Evolutionary conservation across 1,284 basidiomycete species (phyloP).

Genomic region (Afroboletus lepidellus): DNA sequence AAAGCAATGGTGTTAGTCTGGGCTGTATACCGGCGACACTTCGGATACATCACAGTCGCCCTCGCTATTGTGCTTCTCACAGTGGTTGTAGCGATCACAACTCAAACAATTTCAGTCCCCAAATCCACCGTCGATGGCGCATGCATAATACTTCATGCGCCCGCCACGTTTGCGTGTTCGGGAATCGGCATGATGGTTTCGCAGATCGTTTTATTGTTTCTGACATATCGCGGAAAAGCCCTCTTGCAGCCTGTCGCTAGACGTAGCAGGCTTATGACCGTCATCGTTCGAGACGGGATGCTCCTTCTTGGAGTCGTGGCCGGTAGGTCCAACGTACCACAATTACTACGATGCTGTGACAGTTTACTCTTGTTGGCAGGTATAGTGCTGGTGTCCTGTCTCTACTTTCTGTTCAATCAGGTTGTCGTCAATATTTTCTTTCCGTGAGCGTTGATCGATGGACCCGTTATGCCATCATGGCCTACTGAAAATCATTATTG

Average conservation of each 20-base stretch:
- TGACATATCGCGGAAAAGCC: slow-evolving; percentile 20
- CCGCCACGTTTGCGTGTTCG: not conserved
- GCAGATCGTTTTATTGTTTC: slow-evolving; percentile 13
- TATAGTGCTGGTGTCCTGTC: not conserved
- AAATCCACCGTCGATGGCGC: slow-evolving; percentile 6
- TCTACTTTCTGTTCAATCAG: slow-evolving; percentile 11
- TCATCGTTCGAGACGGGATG: slow-evolving; percentile 21
- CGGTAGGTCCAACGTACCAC: slow-evolving; percentile 7
- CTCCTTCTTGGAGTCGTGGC: slow-evolving; percentile 10
- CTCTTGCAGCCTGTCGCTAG: slow-evolving; percentile 10
- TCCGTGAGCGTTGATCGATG: slow-evolving; percentile 14
- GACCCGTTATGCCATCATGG: not conserved
- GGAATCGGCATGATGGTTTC: slow-evolving; percentile 11
- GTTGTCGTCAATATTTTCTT: slow-evolving; percentile 16
- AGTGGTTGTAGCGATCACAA: not conserved
- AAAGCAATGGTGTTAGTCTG: slow-evolving; percentile 8
- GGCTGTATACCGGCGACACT: slow-evolving; percentile 12
- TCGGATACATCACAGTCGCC: slow-evolving; percentile 3
- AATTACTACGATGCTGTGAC: not conserved
- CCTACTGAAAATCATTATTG: not conserved
- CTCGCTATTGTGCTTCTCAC: slow-evolving; percentile 7
- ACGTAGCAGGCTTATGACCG: slow-evolving; percentile 13
- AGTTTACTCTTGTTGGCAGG: slow-evolving; percentile 5
- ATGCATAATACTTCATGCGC: slow-evolving; percentile 11
- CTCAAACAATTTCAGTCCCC: slow-evolving; percentile 1